Evolutionary conservation across 2,329 filamentous ascomycete species (phyloP).

Genomic region (Colletotrichum godetiae): DNA sequence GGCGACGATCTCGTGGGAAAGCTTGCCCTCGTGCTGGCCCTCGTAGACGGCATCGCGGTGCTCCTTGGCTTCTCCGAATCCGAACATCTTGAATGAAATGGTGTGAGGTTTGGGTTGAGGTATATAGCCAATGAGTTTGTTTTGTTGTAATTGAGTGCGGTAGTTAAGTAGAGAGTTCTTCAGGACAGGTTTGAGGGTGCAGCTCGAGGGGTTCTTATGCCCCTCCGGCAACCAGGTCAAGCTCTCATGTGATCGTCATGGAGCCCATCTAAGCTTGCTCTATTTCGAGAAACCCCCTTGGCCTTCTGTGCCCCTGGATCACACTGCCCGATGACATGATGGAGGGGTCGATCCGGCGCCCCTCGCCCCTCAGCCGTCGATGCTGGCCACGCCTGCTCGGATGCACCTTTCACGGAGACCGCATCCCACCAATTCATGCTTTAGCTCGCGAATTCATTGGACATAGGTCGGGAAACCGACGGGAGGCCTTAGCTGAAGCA

Average conservation of each 20-base stretch:
- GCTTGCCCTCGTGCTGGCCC: constrained; percentile 44
- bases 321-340: not conserved
- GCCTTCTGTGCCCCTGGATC: constrained; percentile 11
- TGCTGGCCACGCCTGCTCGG: not conserved
- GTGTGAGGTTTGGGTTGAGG: not conserved
- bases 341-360: not conserved
- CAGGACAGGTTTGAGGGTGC: not conserved
- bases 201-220: constrained; percentile 30
- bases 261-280: constrained; percentile 9
- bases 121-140: not conserved
- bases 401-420: not conserved
- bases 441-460: constrained; percentile 6
- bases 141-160: not conserved
- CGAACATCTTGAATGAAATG: constrained; percentile 28
- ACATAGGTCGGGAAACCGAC: not conserved
- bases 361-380: not conserved
- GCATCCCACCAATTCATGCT: not conserved
- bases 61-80: constrained; percentile 37
- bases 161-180: too few relatives aligned
- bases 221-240: not conserved
- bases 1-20: constrained; percentile 76
- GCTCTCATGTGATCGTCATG: constrained; percentile 29
- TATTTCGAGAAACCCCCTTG: constrained; percentile 6
- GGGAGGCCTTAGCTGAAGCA: constrained; percentile 7
- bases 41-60: constrained; percentile 39